Evolutionary conservation across 371 early-diverging fungal genomes (phyloP), one percentile per base, ranked within the genome.

Genomic region (Apophysomyces trapeziformis): DNA sequence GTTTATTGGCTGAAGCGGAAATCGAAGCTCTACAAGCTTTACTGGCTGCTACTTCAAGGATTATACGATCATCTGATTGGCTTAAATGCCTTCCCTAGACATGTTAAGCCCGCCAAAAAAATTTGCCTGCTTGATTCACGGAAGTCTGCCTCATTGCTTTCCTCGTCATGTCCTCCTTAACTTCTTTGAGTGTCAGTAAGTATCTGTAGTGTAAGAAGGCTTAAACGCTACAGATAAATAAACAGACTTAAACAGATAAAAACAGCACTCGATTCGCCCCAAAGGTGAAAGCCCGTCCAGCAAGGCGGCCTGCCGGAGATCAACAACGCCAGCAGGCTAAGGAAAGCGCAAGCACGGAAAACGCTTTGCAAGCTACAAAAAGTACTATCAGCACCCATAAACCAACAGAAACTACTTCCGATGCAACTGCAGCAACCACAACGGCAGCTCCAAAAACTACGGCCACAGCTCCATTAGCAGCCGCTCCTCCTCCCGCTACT

Each of bases 211-310:
- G 12, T 21, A 14, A 2, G 61, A 37, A 0, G 3, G 6, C 3
- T 35, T 41, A 36, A 35, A 12, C 4, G 16, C 7, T 5, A 13
- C 9, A 14, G 21, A 7, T 50, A 46, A 57, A 13, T 32, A 47
- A 7, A 43, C 32, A 11, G 12, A 7, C 32, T 26, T 61, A 18
- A 21, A 21, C 47, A 74, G 74, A 74, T 35, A 74, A 74, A 60
- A 66, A 63, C 57, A 74, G 57, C 32, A 70, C 70, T 56, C 64
- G 74, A 39, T 74, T 74, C 46, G 65, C 74, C 38, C 74, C 74
- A 39, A 74, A 69, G 57, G 70, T 70, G 36, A 70, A 68, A 61
- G 67, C 54, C 21, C 58, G 66, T 16, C 54, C 47, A 47, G 13
- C 18, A 13, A 47, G 60, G 18, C 60, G 50, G 11, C 68, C 62